Percentiles rank a stretch among this genome's conserved stretches.
Conservation (phyloP, 176 grass and related monocot species). For the Alloteropsis semialata region DNA sequence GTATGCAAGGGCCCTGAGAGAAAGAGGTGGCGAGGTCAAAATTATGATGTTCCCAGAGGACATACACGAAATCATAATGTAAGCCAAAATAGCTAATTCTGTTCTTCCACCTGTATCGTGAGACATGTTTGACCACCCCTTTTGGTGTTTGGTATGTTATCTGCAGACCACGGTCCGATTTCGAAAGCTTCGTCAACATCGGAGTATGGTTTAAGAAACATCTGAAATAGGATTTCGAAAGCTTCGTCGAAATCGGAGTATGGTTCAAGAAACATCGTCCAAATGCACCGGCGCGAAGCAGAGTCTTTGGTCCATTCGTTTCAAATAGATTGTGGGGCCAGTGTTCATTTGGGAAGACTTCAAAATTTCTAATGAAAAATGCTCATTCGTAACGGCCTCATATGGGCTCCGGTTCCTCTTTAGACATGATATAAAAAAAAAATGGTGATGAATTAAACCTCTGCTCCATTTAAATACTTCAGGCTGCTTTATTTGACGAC, state of each 20-base stretch:
- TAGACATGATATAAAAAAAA: neutral
- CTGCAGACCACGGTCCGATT: constrained; percentile 68
- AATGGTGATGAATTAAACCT: neutral
- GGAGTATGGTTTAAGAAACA: constrained; percentile 93
- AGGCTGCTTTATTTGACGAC: neutral
- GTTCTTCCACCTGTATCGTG: neutral
- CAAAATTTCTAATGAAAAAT: neutral
- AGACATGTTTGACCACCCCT: neutral
- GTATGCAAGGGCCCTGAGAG: constrained; percentile 50
- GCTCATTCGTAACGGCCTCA: neutral
- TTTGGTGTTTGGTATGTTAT: neutral
- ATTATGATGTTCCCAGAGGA: constrained; percentile 61
- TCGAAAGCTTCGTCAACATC: constrained; percentile 80
- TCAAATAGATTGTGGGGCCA: neutral
- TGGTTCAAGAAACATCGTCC: no score
- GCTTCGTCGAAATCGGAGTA: no score
- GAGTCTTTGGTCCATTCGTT: neutral
- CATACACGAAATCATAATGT: constrained; percentile 56
- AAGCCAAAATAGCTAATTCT: neutral
- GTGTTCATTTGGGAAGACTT: neutral
- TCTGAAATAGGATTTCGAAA: constrained; percentile 31
- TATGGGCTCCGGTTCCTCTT: neutral
- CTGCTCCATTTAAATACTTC: neutral
- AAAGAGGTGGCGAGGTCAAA: constrained; percentile 40
- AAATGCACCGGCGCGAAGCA: neutral